phyloP scores from a whole-genome alignment of 73 alveolate genomes.

The Symbiodinium natans region DNA sequence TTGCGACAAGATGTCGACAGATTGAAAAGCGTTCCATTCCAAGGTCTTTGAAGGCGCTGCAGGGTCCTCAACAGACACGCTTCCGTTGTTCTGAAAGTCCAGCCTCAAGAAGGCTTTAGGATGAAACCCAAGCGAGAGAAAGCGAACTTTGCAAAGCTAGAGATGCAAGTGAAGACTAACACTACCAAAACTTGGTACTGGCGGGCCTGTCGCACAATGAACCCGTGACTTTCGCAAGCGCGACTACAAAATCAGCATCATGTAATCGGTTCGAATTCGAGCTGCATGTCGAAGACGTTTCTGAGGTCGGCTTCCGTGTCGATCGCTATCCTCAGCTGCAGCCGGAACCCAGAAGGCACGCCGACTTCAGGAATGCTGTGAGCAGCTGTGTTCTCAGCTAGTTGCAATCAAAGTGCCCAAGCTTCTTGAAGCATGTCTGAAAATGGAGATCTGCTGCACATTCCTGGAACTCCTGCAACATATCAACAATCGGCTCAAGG shows the following conservation, averaged over 20 bases:
- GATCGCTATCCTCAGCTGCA: slow-evolving; percentile 41
- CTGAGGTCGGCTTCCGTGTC: slow-evolving; percentile 84
- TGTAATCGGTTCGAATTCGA: too few relatives aligned
- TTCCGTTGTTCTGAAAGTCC: slow-evolving; percentile 92
- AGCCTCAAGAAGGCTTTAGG: not conserved
- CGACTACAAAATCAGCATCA: too few relatives aligned
- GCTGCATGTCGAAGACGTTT: slow-evolving; percentile 64
- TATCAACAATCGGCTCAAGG: not conserved
- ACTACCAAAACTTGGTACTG: too few relatives aligned
- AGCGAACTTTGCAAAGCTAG: not conserved
- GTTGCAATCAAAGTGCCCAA: slow-evolving; percentile 35
- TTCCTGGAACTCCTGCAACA: slow-evolving; percentile 56
- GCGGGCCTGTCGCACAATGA: too few relatives aligned
- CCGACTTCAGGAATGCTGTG: not conserved
- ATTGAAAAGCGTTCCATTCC: not conserved
- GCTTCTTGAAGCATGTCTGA: slow-evolving; percentile 92
- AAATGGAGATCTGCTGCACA: slow-evolving; percentile 70
- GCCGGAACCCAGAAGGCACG: not conserved
- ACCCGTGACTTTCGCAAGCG: too few relatives aligned
- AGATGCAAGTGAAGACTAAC: not conserved
- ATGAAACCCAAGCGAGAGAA: not conserved
- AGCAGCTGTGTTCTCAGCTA: too few relatives aligned
- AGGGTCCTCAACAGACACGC: slow-evolving; percentile 75
- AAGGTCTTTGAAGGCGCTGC: not conserved
- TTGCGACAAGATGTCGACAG: too few relatives aligned